Evolutionary conservation across 2,329 filamentous ascomycete species (phyloP).

Genomic region (Alternaria postmessia): DNA sequence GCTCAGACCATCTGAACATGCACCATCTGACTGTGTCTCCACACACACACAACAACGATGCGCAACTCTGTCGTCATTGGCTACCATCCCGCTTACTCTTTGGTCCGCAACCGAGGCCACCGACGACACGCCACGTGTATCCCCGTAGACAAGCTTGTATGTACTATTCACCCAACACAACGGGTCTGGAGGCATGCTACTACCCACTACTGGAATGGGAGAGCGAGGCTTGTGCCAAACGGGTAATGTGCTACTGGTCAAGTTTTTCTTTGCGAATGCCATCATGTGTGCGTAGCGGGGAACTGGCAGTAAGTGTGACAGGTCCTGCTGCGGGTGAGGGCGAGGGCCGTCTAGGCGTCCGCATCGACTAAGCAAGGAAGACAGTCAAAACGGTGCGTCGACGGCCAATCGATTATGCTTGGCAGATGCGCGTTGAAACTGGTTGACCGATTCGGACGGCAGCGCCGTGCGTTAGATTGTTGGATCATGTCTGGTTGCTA

Average conservation of each 20-base stretch:
- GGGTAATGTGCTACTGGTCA: constrained; percentile 8
- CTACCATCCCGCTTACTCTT: constrained; percentile 29
- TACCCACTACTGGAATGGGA: constrained; percentile 15
- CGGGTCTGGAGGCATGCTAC: constrained; percentile 34
- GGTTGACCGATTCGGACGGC: constrained; percentile 20
- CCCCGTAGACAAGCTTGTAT: constrained; percentile 25
- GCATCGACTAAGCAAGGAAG: constrained; percentile 43
- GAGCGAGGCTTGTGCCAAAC: constrained; percentile 19
- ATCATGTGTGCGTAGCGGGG: constrained; percentile 26
- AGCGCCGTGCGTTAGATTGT: constrained; percentile 30
- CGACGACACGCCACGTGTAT: constrained; percentile 50
- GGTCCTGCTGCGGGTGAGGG: constrained; percentile 41
- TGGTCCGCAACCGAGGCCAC: constrained; percentile 32
- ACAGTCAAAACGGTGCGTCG: constrained; percentile 27
- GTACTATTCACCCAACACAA: constrained; percentile 15
- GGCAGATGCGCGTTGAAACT: constrained; percentile 46
- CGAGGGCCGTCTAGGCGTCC: constrained; percentile 40
- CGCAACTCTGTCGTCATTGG: constrained; percentile 28
- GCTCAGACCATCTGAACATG: constrained; percentile 12
- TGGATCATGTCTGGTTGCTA: constrained; percentile 27
- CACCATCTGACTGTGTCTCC: constrained; percentile 20
- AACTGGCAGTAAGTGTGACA: constrained; percentile 41
- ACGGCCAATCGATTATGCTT: constrained; percentile 43
- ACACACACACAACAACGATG: constrained; percentile 12
- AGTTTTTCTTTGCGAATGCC: constrained; percentile 25